Percentiles rank a stretch among this genome's conserved stretches.
These are phyloP conservation scores for Cylindrotheca fusiformis DNA, from an alignment of 108 stramenopile genomes.

Conservation along the genomic window DNA sequence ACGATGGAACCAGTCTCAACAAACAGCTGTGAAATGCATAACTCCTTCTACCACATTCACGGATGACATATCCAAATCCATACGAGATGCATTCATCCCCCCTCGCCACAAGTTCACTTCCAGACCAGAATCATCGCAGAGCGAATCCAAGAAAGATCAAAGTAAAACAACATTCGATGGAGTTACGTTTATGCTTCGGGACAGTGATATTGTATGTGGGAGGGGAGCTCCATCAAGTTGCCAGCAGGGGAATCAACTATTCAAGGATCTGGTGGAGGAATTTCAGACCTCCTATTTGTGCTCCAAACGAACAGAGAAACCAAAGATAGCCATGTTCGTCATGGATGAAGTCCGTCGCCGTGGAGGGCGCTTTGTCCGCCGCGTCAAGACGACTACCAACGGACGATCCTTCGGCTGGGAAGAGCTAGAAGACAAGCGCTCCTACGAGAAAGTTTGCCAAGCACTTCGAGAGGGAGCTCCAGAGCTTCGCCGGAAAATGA, in stretches of 20 bases:
- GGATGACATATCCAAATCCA: no score
- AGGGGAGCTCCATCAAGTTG: conserved; percentile 66
- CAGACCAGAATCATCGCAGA: no score
- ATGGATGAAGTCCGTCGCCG: conserved; percentile 32
- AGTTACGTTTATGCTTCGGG: no score
- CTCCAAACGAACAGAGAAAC: conserved; percentile 39
- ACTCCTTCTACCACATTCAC: no score
- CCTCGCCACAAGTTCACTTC: no score
- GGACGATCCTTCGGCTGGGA: conserved; percentile 32
- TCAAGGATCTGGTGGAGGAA: conserved; percentile 52
- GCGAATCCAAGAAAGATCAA: no score
- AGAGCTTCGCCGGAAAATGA: conserved; percentile 30
- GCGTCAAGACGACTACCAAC: conserved; percentile 35
- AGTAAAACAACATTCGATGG: no score
- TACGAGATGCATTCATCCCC: no score
- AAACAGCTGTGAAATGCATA: no score
- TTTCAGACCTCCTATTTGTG: conserved; percentile 41
- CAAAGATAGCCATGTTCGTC: conserved; percentile 48
- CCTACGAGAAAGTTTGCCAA: no score
- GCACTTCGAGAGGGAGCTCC: no score
- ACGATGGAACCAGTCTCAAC: no score
- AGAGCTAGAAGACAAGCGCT: conserved; percentile 48
- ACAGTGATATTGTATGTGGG: conserved; percentile 57
- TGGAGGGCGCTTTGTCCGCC: conserved; percentile 62
- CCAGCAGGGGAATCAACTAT: conserved; percentile 63